Percentiles rank a stretch among this genome's conserved stretches.
Evolutionary conservation across 495 filamentous ascomycete species (phyloP).

Genomic region (Aspergillus carlsbadensis): DNA sequence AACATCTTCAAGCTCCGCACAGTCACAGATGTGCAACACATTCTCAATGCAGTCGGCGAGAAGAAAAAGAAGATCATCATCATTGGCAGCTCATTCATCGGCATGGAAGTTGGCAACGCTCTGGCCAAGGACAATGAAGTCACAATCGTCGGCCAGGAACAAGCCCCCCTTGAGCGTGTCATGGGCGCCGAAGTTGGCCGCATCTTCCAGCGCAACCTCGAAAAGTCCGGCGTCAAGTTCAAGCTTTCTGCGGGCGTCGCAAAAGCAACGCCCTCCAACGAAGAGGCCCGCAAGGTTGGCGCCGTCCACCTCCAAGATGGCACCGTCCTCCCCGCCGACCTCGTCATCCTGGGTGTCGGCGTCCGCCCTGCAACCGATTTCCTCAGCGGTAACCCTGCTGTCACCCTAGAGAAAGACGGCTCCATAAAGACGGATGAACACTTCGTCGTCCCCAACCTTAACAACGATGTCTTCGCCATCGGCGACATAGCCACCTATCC

Average conservation of each 20-base stretch:
- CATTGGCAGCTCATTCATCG: conserved; percentile 89
- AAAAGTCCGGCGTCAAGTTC: conserved; percentile 87
- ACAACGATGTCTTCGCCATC: conserved; percentile 80
- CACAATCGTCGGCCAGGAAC: conserved; percentile 92
- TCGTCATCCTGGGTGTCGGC: conserved; percentile 89
- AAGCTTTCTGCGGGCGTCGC: conserved; percentile 76
- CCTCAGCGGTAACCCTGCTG: conserved; percentile 65
- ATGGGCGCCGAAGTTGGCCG: conserved; percentile 80
- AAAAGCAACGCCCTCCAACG: conserved; percentile 68
- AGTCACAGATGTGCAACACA: conserved; percentile 71
- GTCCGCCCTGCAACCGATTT: conserved; percentile 84
- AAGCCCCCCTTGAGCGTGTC: conserved; percentile 78
- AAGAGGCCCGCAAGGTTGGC: conserved; percentile 68
- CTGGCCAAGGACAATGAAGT: conserved; percentile 74
- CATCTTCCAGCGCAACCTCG: conserved; percentile 72
- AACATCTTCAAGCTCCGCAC: conserved; percentile 85
- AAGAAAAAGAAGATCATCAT: conserved; percentile 90
- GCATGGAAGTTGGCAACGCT: conserved; percentile 90
- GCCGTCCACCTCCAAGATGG: conserved; percentile 84
- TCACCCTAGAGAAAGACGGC: conserved; percentile 75
- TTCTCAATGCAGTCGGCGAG: conserved; percentile 73
- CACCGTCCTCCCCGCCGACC: conserved; percentile 76
- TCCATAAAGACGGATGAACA: conserved; percentile 74
- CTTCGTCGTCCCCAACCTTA: conserved; percentile 69
- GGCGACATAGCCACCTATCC: conserved; percentile 96